These are phyloP conservation scores for Anacardium occidentale DNA, from an alignment of 345 rosid genomes.

Conservation along the genomic window DNA sequence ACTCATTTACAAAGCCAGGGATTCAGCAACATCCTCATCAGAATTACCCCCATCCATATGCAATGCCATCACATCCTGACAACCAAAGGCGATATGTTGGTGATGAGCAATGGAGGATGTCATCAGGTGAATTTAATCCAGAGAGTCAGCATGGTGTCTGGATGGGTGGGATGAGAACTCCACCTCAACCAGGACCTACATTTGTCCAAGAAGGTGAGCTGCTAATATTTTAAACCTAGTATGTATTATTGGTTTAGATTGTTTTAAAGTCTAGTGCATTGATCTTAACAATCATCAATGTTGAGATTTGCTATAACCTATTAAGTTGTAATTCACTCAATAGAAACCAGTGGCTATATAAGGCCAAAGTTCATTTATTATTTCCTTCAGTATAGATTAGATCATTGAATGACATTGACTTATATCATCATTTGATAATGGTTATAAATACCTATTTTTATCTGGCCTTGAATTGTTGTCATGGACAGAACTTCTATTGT, in stretches of 20 bases:
- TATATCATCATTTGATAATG: neutral
- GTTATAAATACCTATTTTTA: neutral
- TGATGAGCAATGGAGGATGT: slow-evolving; percentile 72
- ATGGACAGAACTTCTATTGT: neutral
- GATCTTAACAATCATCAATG: neutral
- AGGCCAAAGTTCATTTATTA: neutral
- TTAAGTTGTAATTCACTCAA: neutral
- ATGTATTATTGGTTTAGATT: neutral
- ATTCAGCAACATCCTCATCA: slow-evolving; percentile 64
- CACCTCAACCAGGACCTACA: slow-evolving; percentile 50
- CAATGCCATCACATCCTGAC: slow-evolving; percentile 62
- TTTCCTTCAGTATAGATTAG: neutral
- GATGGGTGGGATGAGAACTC: slow-evolving; percentile 62
- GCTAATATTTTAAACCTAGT: slow-evolving; percentile 2
- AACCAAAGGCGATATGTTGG: slow-evolving; percentile 49
- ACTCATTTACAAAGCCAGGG: slow-evolving; percentile 48
- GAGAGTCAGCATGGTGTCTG: slow-evolving; percentile 64
- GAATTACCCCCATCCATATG: slow-evolving; percentile 53
- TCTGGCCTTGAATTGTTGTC: neutral
- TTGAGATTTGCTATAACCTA: neutral
- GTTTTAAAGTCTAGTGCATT: neutral
- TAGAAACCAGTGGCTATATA: neutral
- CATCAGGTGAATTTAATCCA: slow-evolving; percentile 46
- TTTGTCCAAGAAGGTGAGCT: slow-evolving; percentile 64
- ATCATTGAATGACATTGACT: neutral